Evolutionary conservation across 1,284 basidiomycete genomes (phyloP), one percentile per base, ranked within the genome.

Genomic region (Ceratobasidium papillatum): DNA sequence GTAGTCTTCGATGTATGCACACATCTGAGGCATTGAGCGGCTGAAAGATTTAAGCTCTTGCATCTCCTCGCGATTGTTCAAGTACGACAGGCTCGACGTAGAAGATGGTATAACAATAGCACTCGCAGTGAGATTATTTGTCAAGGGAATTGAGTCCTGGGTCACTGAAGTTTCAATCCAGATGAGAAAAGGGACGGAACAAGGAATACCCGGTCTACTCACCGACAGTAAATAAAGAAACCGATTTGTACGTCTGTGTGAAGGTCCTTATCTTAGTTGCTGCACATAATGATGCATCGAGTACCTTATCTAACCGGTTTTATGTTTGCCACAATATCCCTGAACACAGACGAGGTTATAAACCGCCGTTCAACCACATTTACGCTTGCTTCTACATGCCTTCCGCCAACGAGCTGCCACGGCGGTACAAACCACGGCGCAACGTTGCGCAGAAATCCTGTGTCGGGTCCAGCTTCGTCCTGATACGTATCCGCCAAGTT

Each of bases 311-410:
- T n/a, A n/a, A 66, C 64, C n/a, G 64, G 64, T 52, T 54, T 52
- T n/a, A 56, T 19, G n/a, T 43, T 43, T 14, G 34, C 64, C 5
- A 66, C 51, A 12, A 66, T 66, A 30, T 66, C 64, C 22, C 64
- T 47, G n/a, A 66, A 54, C 2, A 66, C 17, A 3, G 49, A 66
- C 1, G 64, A 66, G 9, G 34, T 54, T 14, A 54, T 66, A 30
- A 66, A 66, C 34, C 36, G 54, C 27, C 64, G 64, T 43, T 38
- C n/a, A 2, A 49, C 49, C 12, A 66, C 9, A 4, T 22, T 27
- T 25, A 66, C 1, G 9, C 22, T 43, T 7, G 47, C 64, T 5
- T 52, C 32, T 19, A 43, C n/a, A 41, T 66, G 47, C 22, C 25
- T 34, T 7, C 64, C 64, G 9, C 45, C 34, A 38, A 49, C 17